phyloP scores from a whole-genome alignment of 2,329 filamentous ascomycete genomes.

The Pseudogymnoascus destructans region DNA sequence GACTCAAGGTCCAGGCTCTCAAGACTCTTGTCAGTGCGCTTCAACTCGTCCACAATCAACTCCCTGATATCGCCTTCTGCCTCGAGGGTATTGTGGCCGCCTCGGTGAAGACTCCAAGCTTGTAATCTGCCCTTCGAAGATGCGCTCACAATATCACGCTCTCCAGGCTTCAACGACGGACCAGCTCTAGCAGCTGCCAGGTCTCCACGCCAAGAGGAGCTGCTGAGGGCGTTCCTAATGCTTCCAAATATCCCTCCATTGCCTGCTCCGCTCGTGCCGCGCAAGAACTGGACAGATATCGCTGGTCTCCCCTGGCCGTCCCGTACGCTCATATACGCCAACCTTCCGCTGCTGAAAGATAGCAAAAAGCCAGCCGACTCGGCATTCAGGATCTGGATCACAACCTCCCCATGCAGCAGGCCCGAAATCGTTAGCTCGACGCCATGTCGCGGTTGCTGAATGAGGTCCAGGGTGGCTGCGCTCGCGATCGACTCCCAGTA shows the following conservation, averaged over 20 bases:
- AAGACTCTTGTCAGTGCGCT: conserved; percentile 37
- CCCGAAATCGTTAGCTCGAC: conserved; percentile 63
- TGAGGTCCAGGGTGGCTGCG: conserved; percentile 70
- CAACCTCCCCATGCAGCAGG: conserved; percentile 65
- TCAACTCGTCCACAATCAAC: conserved; percentile 48
- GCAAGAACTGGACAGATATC: conserved; percentile 66
- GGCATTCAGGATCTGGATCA: conserved; percentile 65
- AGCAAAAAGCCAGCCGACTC: conserved; percentile 78
- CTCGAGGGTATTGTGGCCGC: conserved; percentile 65
- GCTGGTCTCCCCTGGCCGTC: conserved; percentile 77
- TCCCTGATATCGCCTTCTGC: conserved; percentile 59
- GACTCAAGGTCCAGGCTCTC: conserved; percentile 40
- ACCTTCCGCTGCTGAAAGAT: conserved; percentile 69
- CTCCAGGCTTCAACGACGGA: conserved; percentile 57
- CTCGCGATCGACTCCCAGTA: conserved; percentile 95
- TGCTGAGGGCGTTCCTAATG: conserved; percentile 61
- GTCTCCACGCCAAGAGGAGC: conserved; percentile 58
- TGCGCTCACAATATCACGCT: conserved; percentile 70
- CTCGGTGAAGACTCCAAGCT: conserved; percentile 79
- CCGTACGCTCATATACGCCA: conserved; percentile 75
- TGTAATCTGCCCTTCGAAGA: conserved; percentile 68
- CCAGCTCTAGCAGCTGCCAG: conserved; percentile 70
- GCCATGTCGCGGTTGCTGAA: conserved; percentile 68
- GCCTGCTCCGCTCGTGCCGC: conserved; percentile 41
- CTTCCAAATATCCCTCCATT: conserved; percentile 64